Percentiles rank a stretch among this genome's conserved stretches.
Evolutionary conservation across 345 rosid species (phyloP).

Genomic region (Eucalyptus regnans): DNA sequence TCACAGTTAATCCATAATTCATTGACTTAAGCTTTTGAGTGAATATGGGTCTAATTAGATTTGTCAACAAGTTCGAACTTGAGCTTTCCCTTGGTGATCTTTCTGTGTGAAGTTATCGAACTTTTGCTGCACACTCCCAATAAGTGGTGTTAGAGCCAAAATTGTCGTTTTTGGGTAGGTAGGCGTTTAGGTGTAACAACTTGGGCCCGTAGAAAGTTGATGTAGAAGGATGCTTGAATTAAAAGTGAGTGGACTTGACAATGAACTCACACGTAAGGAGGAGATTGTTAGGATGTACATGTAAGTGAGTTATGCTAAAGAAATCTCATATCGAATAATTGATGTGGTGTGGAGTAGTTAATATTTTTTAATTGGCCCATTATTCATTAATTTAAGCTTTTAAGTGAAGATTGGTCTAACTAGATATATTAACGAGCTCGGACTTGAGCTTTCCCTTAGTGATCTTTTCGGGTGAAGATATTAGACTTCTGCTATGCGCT

Average conservation of each 20-base stretch:
- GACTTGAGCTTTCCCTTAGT: background rate
- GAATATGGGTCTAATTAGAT: no score
- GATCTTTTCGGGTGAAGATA: background rate
- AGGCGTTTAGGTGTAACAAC: background rate
- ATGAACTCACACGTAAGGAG: background rate
- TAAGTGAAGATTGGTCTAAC: background rate
- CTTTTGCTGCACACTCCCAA: background rate
- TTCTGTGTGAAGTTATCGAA: background rate
- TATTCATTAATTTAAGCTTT: background rate
- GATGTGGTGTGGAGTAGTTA: background rate
- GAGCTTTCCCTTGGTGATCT: background rate
- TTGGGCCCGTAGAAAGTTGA: background rate
- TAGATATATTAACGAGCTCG: background rate
- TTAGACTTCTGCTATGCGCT: background rate
- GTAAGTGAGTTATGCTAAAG: no score
- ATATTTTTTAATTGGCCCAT: no score
- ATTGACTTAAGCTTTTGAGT: background rate
- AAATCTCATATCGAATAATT: background rate
- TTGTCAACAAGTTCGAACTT: background rate
- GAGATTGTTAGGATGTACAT: background rate
- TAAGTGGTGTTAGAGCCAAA: background rate
- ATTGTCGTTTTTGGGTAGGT: background rate
- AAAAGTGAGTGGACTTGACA: background rate
- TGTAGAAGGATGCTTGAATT: background rate
- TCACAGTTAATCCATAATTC: rapidly evolving